These are phyloP conservation scores for Gypsophila paniculata DNA, from an alignment of 179 eudicot genomes.

Conservation along the genomic window DNA sequence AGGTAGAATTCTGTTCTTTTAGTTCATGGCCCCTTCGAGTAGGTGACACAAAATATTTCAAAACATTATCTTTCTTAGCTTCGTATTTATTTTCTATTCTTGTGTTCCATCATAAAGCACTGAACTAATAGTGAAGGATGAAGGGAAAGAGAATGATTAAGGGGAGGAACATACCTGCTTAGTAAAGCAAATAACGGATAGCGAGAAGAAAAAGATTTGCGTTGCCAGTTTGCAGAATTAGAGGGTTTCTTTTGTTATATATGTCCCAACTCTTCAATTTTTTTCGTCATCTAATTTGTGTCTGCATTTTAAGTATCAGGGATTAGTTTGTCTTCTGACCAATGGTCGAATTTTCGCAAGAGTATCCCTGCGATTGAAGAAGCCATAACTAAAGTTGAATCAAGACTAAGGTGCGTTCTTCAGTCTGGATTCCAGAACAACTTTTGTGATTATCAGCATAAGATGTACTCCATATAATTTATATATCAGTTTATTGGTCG, in stretches of 20 bases:
- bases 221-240: background rate
- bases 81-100: background rate
- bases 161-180: no score
- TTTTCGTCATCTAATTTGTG: conserved; percentile 12
- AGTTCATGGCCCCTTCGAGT: background rate
- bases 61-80: background rate
- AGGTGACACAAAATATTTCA: background rate
- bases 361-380: conserved; percentile 60
- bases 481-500: background rate
- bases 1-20: background rate
- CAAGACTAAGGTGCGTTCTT: conserved; percentile 41
- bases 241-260: conserved; percentile 3
- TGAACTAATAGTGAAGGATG: background rate
- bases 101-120: background rate
- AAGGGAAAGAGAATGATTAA: no score
- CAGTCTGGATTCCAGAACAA: background rate
- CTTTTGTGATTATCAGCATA: background rate
- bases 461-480: no score
- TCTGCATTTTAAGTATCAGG: conserved; percentile 33
- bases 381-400: conserved; percentile 47
- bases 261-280: background rate
- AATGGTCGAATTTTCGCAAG: conserved; percentile 54
- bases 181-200: background rate
- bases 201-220: background rate
- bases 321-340: conserved; percentile 38